Conservation (phyloP, 345 rosid genomes). For the Hibiscus tridactylites region DNA sequence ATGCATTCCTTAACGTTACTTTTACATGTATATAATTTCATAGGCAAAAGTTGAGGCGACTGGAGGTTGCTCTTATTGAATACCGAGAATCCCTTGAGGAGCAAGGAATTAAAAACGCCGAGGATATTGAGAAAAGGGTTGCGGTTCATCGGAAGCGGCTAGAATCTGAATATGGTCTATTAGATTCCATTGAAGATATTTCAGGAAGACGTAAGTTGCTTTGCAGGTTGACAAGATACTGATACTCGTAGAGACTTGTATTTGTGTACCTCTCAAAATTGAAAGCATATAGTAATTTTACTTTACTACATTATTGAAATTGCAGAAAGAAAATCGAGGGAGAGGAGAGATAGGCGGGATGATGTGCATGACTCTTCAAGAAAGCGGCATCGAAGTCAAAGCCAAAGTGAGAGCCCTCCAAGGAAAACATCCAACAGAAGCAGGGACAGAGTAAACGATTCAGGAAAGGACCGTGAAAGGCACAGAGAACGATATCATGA, state of each 20-base stretch:
- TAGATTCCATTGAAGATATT: conserved; percentile 18
- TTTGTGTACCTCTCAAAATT: not conserved
- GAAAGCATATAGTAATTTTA: not conserved
- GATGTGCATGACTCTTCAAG: conserved; percentile 57
- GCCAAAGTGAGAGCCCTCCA: conserved; percentile 68
- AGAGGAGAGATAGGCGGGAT: conserved; percentile 59
- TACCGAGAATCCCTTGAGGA: conserved; percentile 95
- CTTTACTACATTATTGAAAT: not conserved
- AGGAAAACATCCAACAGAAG: conserved; percentile 48
- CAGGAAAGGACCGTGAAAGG: conserved; percentile 35
- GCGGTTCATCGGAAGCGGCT: conserved; percentile 64
- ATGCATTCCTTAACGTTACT: not conserved
- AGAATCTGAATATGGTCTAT: conserved; percentile 59
- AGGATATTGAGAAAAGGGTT: conserved; percentile 89
- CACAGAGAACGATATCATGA: conserved; percentile 32
- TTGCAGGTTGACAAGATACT: not conserved
- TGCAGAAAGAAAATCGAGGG: conserved; percentile 48
- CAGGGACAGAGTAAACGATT: conserved; percentile 30
- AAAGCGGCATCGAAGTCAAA: conserved; percentile 66
- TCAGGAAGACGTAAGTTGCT: conserved; percentile 49
- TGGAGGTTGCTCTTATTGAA: conserved; percentile 91
- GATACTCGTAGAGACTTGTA: not conserved
- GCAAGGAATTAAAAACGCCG: conserved; percentile 58
- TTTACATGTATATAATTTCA: conserved; percentile 11
- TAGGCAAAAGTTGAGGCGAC: conserved; percentile 80